A percentile compares a stretch with the other conserved stretches of the same genome.
Evolutionary conservation across 495 filamentous ascomycete genomes (phyloP).

Genomic region (Neurospora cerealis): DNA sequence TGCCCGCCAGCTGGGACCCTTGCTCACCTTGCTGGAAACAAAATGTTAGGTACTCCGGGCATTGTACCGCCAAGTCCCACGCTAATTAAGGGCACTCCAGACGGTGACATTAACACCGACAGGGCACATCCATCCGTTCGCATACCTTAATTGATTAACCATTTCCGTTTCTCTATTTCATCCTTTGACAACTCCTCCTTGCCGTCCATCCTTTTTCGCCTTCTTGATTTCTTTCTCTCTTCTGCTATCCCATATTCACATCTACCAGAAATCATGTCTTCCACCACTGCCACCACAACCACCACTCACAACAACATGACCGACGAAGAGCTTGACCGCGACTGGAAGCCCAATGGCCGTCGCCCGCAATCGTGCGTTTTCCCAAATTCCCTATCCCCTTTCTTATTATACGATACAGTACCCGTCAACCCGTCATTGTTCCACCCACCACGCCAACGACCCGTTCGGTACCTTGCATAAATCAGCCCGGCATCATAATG

Average conservation of each 20-base stretch:
- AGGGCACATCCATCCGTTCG: background rate
- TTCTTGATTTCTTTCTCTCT: constrained; percentile 23
- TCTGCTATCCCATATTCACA: constrained; percentile 14
- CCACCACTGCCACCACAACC: background rate
- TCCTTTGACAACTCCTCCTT: background rate
- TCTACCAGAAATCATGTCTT: background rate
- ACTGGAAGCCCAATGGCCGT: constrained; percentile 65
- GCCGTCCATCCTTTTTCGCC: constrained; percentile 2
- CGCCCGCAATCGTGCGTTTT: constrained; percentile 75
- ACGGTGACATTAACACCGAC: background rate
- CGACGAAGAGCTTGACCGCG: constrained; percentile 56
- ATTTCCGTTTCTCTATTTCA: background rate
- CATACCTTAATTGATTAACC: background rate
- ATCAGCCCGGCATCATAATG: background rate
- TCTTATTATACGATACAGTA: background rate
- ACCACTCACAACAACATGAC: constrained; percentile 30
- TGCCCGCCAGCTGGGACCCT: constrained; percentile 8
- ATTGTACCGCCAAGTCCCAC: background rate
- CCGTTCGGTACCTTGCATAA: background rate
- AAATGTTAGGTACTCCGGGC: background rate
- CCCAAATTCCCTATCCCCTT: background rate
- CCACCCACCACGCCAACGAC: background rate
- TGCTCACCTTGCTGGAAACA: background rate
- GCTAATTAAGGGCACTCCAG: background rate
- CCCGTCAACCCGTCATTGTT: background rate